Evolutionary conservation across 148 eudicot species (phyloP).

Genomic region (Amaranthus palmeri): DNA sequence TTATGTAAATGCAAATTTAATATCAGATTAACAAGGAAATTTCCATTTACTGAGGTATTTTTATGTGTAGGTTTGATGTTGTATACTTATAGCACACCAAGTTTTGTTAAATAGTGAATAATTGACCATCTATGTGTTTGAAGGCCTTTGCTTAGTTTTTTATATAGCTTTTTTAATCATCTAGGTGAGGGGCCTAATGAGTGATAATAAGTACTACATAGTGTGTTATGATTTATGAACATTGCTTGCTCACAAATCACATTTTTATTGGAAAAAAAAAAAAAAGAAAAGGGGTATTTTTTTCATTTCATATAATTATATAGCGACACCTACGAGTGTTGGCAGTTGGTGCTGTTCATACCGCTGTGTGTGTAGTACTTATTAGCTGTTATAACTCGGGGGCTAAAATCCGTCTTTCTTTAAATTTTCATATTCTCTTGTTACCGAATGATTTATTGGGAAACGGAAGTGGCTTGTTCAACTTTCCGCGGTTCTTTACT

Average conservation of each 20-base stretch:
- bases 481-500: neutral
- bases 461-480: neutral
- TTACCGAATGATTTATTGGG: neutral
- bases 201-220: too few relatives aligned
- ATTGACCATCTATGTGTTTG: neutral
- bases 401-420: neutral
- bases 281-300: too few relatives aligned
- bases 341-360: too few relatives aligned
- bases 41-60: neutral
- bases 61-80: neutral
- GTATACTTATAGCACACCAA: neutral
- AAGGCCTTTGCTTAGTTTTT: neutral
- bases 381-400: too few relatives aligned
- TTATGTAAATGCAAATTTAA: too few relatives aligned
- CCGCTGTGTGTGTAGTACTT: too few relatives aligned
- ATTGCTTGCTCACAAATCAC: neutral
- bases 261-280: too few relatives aligned
- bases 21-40: too few relatives aligned
- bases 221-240: too few relatives aligned
- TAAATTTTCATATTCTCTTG: neutral
- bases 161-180: neutral
- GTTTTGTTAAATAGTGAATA: neutral
- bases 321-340: too few relatives aligned
- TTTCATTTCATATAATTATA: too few relatives aligned
- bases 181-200: neutral